Base-by-base conservation (phyloP, 2,329 filamentous ascomycete species). In the Colletotrichum tamarilloi region DNA sequence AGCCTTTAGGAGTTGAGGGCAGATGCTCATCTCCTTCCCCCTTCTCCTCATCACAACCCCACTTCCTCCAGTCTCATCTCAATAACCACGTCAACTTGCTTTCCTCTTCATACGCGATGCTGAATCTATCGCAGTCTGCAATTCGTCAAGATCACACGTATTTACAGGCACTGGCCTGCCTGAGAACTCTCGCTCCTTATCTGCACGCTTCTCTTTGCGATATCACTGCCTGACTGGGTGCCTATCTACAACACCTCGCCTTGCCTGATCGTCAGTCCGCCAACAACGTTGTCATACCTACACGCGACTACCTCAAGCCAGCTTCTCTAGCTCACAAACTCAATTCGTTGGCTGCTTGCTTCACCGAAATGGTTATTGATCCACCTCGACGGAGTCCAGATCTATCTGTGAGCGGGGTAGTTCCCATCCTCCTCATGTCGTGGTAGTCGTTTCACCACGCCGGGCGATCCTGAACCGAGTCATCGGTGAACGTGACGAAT, bases 1-100 rank as follows among this genome's bases (percentile, higher is more conserved):
- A 72, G 58, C 35, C 69, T 52, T 72, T 58, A 72, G 69, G 59
- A 60, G 55, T 52, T 28, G 32, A 65, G 49, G 62, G 19, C 49
- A 58, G 28, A 24, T 9, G 28, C 35, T 53, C 38, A 67, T 60
- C 59, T 65, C 62, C 62, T 55, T 57, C 26, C 60, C 38, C 38
- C 35, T 30, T 66, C 62, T 46, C 24, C 38, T 62, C 66, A 68
- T 52, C 32, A 19, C 42, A 55, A 55, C 42, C 55, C 42, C 55
- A 68, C 66, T 62, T 52, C 64, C 19, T 22, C 19, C 49, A 57
- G 52, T 65, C 62, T 46, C 62, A 30, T 56, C 12, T 63, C 32
- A 32, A 12, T 65, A 24, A 42, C 30, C 62, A 57, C 19, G 5
- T 57, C 19, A 4, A 24, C 11, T 52, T 57, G 38, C 52, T 59